These are phyloP conservation scores for Stromatinia cepivora DNA, from an alignment of 2,329 filamentous ascomycete species.

Conservation along the genomic window DNA sequence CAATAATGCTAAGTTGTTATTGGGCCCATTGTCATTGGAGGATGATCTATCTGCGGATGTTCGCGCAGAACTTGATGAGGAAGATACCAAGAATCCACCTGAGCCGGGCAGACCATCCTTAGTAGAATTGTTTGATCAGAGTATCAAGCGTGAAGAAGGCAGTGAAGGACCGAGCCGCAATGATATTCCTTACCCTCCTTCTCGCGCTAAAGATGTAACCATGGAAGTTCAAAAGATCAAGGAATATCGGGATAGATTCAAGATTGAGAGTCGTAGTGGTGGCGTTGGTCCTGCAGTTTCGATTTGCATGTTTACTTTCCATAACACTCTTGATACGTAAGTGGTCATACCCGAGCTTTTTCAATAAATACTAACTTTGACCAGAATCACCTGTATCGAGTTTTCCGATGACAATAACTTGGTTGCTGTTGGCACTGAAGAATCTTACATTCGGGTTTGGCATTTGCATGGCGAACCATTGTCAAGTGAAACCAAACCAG, in stretches of 20 bases:
- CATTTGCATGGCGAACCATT: slow-evolving; percentile 83
- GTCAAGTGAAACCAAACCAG: slow-evolving; percentile 62
- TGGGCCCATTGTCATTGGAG: slow-evolving; percentile 85
- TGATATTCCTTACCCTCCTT: slow-evolving; percentile 83
- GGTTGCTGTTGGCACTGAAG: slow-evolving; percentile 83
- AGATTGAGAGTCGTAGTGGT: slow-evolving; percentile 79
- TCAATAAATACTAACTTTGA: slow-evolving; percentile 26
- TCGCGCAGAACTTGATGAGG: slow-evolving; percentile 80
- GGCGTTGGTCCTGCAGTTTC: slow-evolving; percentile 82
- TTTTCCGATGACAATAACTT: slow-evolving; percentile 90
- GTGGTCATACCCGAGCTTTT: slow-evolving; percentile 37
- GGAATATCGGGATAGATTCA: slow-evolving; percentile 89
- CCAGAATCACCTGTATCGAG: slow-evolving; percentile 85
- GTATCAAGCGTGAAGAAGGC: slow-evolving; percentile 85
- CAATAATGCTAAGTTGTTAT: slow-evolving; percentile 60
- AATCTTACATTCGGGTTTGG: slow-evolving; percentile 96
- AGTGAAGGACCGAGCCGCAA: slow-evolving; percentile 77
- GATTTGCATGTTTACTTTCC: slow-evolving; percentile 97
- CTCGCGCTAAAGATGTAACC: slow-evolving; percentile 83
- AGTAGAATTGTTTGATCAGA: slow-evolving; percentile 83
- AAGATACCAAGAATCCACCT: slow-evolving; percentile 77
- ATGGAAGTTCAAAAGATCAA: slow-evolving; percentile 94
- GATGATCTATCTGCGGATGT: slow-evolving; percentile 80
- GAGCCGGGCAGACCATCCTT: slow-evolving; percentile 69
- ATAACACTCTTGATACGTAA: slow-evolving; percentile 90